Evolutionary conservation across 768 basidiomycete genomes (phyloP), one percentile per base, ranked within the genome.

Genomic region (Tephrocybe rancida): DNA sequence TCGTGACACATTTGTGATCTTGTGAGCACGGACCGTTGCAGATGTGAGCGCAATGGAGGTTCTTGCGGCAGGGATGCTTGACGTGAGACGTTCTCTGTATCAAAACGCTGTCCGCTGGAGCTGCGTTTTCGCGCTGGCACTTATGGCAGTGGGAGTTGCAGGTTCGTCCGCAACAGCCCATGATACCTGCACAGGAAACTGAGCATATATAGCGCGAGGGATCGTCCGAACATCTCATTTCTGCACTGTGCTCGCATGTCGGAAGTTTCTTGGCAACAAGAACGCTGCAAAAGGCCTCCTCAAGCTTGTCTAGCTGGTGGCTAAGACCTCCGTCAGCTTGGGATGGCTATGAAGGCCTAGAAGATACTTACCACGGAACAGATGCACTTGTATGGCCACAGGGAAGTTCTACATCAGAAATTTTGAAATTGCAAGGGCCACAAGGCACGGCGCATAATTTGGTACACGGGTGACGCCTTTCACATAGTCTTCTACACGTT

Each of bases 401-500:
- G 0, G 85, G 82, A 16, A 89, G 71, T 26, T 50, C 22, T 11
- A 88, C 75, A 2, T 77, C 62, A 3, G 65, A 61, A 14, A 84
- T 61, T 2, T 73, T 71, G 63, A 84, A 83, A 19, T 34, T 41
- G 62, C 87, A 88, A 7, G 71, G 53, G 1, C 82, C 83, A 57
- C 87, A 88, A 1, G 75, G 61, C 1, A 70, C 67, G 2, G 76
- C 71, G 61, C 87, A 90, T 11, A 67, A 57, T 34, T 74, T 77
- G 7, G 60, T 53, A 62, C 88, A 90, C 0, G 87, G 87, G 60
- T 89, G 87, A 1, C 69, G 68, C 25, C 80, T 72, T 0, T 70
- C 57, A 56, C 87, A 88, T 5, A 85, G 74, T 25, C 74, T 71
- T 27, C 70, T 67, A 57, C 87, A 87, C 8, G 65, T 66, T 52